A percentile compares a stretch with the other conserved stretches of the same genome.
Evolutionary conservation across 768 basidiomycete species (phyloP).

Genomic region (Candolleomyces aberdarensis): DNA sequence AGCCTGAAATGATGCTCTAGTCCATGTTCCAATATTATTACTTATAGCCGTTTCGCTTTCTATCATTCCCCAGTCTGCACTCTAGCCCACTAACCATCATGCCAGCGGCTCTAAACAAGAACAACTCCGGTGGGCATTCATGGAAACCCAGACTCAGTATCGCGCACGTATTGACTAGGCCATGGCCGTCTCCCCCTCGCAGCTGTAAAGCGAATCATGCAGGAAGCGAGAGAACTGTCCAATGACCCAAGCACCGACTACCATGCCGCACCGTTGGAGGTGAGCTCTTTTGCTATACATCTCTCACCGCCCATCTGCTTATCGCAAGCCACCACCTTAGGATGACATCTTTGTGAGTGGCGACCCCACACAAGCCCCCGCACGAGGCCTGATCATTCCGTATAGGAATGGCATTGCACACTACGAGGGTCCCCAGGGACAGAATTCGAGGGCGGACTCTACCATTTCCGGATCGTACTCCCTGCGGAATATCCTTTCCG

Average conservation of each 20-base stretch:
- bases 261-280: conserved; percentile 80
- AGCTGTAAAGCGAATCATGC: conserved; percentile 97
- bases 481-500: conserved; percentile 96
- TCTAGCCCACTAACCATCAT: conserved; percentile 13
- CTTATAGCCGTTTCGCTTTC: background rate
- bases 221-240: conserved; percentile 87
- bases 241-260: conserved; percentile 87
- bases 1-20: background rate
- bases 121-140: conserved; percentile 69
- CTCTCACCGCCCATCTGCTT: conserved; percentile 6
- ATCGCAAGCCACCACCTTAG: conserved; percentile 30
- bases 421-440: conserved; percentile 83
- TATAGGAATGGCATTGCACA: conserved; percentile 94
- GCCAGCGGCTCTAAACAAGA: conserved; percentile 68
- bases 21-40: background rate
- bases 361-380: background rate
- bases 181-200: background rate
- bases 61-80: background rate
- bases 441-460: conserved; percentile 93
- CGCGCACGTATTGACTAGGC: background rate
- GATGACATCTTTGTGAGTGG: conserved; percentile 84
- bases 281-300: conserved; percentile 17
- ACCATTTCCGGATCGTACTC: conserved; percentile 88
- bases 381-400: conserved; percentile 16
- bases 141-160: background rate